A percentile compares a stretch with the other conserved stretches of the same genome.
phyloP scores from a whole-genome alignment of 2,329 filamentous ascomycete genomes.

The Colletotrichum somersetense region DNA sequence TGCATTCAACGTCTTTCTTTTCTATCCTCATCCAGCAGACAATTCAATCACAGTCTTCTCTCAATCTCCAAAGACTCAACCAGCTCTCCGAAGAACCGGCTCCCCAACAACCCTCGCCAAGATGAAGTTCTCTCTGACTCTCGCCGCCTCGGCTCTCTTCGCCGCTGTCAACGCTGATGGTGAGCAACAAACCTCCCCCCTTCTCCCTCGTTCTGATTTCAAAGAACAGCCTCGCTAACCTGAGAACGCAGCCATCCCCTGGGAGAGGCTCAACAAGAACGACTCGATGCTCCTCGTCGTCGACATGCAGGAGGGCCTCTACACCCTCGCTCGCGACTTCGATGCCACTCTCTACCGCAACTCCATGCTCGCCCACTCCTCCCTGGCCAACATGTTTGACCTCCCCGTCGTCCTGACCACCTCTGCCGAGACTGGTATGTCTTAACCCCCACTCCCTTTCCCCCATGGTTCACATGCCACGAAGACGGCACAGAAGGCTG shows the following conservation, averaged over 20 bases:
- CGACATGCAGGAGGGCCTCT: slow-evolving; percentile 54
- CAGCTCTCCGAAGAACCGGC: slow-evolving; percentile 8
- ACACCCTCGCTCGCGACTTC: slow-evolving; percentile 71
- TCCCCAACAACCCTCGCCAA: slow-evolving; percentile 1
- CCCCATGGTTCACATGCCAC: too few species aligned
- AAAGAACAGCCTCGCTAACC: slow-evolving; percentile 2
- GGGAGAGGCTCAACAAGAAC: slow-evolving; percentile 53
- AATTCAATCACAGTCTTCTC: slow-evolving; percentile 20
- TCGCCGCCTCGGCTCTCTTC: slow-evolving; percentile 39
- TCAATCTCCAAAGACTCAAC: slow-evolving; percentile 19
- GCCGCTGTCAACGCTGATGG: slow-evolving; percentile 32
- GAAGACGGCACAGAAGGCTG: neutral
- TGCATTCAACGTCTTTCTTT: neutral
- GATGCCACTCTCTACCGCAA: slow-evolving; percentile 74
- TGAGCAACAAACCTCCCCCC: neutral
- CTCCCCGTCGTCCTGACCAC: slow-evolving; percentile 78
- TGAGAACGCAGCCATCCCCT: slow-evolving; percentile 43
- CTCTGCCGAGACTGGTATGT: slow-evolving; percentile 69
- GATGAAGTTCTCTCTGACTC: slow-evolving; percentile 41
- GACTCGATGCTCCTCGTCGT: slow-evolving; percentile 53
- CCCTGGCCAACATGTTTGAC: slow-evolving; percentile 74
- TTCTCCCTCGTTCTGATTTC: neutral
- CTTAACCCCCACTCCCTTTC: rapidly evolving
- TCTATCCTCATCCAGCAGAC: slow-evolving; percentile 38
- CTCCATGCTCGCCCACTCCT: slow-evolving; percentile 76